Conservation (phyloP, 2,329 filamentous ascomycete genomes). For the Colletotrichum sp. region DNA sequence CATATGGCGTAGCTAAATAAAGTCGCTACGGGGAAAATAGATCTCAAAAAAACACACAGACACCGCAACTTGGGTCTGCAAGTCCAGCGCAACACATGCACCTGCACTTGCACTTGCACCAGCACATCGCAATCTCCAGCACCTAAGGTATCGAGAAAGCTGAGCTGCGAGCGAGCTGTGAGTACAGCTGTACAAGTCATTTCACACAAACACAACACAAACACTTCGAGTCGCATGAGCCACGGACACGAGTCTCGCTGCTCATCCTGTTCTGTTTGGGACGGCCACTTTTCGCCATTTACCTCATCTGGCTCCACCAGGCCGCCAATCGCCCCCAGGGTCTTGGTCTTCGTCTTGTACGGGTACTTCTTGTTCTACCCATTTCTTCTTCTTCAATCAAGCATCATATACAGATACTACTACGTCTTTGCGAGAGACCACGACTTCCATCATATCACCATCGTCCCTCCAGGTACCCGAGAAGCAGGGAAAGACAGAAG, state of each 20-base stretch:
- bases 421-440: not conserved
- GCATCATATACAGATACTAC: not conserved
- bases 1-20: not conserved
- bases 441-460: not conserved
- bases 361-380: not conserved
- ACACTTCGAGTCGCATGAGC: not conserved
- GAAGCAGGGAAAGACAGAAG: not conserved
- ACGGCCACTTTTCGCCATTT: conserved; percentile 16
- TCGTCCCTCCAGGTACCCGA: not conserved
- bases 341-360: not conserved
- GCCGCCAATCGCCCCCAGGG: conserved; percentile 9
- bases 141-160: not conserved
- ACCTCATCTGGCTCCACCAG: conserved; percentile 19
- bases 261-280: not conserved
- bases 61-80: not conserved
- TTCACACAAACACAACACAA: not conserved
- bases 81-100: not conserved
- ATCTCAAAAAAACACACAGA: not conserved
- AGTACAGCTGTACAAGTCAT: not conserved
- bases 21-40: not conserved
- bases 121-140: not conserved
- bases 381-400: not conserved
- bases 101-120: not conserved
- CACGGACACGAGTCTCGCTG: not conserved
- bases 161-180: not conserved